Base-by-base conservation (phyloP, 2,329 filamentous ascomycete genomes). In the Ophiosphaerella herpotricha region DNA sequence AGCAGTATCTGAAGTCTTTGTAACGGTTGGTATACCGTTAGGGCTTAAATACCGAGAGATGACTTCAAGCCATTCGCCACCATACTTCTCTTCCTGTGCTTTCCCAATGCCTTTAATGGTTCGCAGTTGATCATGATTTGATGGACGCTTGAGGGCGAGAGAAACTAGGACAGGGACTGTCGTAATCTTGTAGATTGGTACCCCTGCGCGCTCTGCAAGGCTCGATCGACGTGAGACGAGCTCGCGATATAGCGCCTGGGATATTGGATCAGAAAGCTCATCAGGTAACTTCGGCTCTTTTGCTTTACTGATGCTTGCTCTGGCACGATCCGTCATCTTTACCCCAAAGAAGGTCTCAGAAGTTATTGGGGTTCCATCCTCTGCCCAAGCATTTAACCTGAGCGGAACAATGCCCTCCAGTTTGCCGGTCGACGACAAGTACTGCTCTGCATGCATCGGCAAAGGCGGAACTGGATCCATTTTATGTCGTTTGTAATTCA, bases 401-500 rank as follows among this genome's bases (percentile, higher is more conserved):
- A 70, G 51, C 1, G 58, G 57, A 43, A 48, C 44, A 8, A 63
- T 39, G 6, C 50, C 43, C n/a, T 46, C 50, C 7, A 54, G 43
- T 24, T 55, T 55, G 4, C 21, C 7, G 6, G 7, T 8, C 7
- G 26, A 37, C 4, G 8, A 14, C 35, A 76, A 38, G 31, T 66
- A 65, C 11, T 51, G 55, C 66, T 67, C 66, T 7, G 66, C 64
- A 16, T 64, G 51, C 23, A 67, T 52, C 6, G 66, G 66, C 5
- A 62, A 26, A 7, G 60, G 61, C 11, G 66, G 66, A 13, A 44
- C 43, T 4, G 66, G 64, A 0, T 42, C 13, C 80, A 83, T 78
- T 14, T 91, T 80, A 5, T 57, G 39, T 9, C 67, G 52, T 61
- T 88, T 82, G 34, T 83, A 75, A 50, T 97, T 87, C 55, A 96